Evolutionary conservation across 495 filamentous ascomycete species (phyloP).

Genomic region (Parmelia sp.): DNA sequence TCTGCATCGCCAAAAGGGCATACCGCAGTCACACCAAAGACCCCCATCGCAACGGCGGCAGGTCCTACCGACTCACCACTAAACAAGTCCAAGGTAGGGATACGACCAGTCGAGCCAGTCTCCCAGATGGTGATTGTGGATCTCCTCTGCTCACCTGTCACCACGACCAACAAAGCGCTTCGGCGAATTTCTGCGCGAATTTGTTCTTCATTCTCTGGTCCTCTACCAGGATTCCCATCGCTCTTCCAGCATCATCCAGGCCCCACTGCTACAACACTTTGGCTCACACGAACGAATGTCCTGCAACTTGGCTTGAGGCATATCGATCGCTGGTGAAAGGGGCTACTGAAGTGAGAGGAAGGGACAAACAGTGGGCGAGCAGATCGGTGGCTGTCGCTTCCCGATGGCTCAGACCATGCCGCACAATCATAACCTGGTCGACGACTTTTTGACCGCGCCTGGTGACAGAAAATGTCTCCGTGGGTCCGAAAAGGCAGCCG

Average conservation of each 20-base stretch:
- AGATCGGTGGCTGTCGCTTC: conserved; percentile 4
- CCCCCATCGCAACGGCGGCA: conserved; percentile 2
- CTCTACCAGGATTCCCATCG: background rate
- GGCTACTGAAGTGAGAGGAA: background rate
- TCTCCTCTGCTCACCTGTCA: background rate
- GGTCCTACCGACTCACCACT: conserved; percentile 2
- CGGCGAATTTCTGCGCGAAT: background rate
- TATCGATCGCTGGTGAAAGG: background rate
- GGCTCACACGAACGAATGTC: background rate
- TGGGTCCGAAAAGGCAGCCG: conserved; percentile 4
- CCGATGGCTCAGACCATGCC: conserved; percentile 4
- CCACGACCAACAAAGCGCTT: background rate
- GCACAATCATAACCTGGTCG: conserved; percentile 4
- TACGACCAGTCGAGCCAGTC: too few species aligned
- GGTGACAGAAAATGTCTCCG: background rate
- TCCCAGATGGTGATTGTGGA: background rate
- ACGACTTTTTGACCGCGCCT: conserved; percentile 2
- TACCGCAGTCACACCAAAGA: background rate
- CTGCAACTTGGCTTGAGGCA: background rate
- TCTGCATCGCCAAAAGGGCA: too few species aligned
- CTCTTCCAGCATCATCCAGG: background rate
- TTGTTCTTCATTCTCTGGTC: background rate
- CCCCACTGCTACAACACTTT: background rate
- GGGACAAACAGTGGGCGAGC: background rate
- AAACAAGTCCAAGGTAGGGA: too few species aligned